Percentiles rank a stretch among this genome's conserved stretches.
phyloP scores from a whole-genome alignment of 225 moss, liverwort and hornwort species.

The Bryum argenteum region DNA sequence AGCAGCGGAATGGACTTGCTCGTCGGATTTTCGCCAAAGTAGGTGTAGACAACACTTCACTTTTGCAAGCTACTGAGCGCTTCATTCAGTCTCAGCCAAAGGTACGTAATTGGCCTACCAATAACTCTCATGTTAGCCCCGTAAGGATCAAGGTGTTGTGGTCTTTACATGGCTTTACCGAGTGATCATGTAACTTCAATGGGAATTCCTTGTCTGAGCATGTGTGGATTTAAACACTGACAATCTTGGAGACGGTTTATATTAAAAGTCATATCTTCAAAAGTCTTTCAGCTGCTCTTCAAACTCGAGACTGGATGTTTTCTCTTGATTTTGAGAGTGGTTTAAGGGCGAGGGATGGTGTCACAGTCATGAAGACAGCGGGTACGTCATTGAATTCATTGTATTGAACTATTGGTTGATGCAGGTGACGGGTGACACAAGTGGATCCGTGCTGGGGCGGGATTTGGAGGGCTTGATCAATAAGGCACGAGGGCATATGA shows the following conservation, averaged over 20 bases:
- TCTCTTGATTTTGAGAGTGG: neutral
- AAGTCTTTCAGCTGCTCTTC: neutral
- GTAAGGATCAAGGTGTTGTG: no score
- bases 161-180: neutral
- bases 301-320: neutral
- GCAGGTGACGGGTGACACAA: constrained; percentile 83
- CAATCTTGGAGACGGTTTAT: no score
- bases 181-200: neutral
- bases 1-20: constrained; percentile 94
- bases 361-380: neutral
- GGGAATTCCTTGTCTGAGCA: neutral
- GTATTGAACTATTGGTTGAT: neutral
- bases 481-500: constrained; percentile 75
- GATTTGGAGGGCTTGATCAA: constrained; percentile 89
- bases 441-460: constrained; percentile 93
- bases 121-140: no score
- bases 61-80: constrained; percentile 87
- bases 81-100: constrained; percentile 90
- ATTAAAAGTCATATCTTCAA: neutral
- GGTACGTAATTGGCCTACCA: constrained; percentile 39
- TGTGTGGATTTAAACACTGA: no score
- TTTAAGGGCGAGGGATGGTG: neutral
- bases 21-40: constrained; percentile 92
- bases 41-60: constrained; percentile 92
- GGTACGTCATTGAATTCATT: neutral